These are phyloP conservation scores for Xylariaceae sp. DNA, from an alignment of 2,329 filamentous ascomycete genomes.

Conservation along the genomic window DNA sequence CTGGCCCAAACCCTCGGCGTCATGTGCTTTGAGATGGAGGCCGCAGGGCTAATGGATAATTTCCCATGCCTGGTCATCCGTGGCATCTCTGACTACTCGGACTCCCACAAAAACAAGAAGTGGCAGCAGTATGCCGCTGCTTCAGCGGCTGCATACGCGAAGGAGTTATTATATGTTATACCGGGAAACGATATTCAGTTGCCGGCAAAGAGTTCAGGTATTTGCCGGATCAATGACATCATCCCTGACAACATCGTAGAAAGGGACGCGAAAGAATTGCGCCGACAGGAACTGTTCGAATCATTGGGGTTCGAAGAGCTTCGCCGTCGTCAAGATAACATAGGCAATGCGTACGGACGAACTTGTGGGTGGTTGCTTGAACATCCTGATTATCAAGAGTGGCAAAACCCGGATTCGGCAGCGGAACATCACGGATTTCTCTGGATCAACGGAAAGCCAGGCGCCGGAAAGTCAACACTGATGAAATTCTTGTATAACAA, in stretches of 20 bases:
- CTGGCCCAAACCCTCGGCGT: not conserved
- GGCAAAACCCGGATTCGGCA: conserved; percentile 28
- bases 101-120: not conserved
- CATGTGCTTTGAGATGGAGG: conserved; percentile 13
- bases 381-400: conserved; percentile 29
- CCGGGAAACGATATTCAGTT: not conserved
- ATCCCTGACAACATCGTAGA: not conserved
- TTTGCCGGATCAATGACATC: not conserved
- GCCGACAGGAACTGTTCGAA: conserved; percentile 5
- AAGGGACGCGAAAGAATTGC: not conserved
- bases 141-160: not conserved
- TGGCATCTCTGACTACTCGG: not conserved
- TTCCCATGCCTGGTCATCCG: not conserved
- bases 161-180: not conserved
- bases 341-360: conserved; percentile 17
- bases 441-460: conserved; percentile 45
- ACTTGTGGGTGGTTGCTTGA: conserved; percentile 25
- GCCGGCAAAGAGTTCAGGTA: not conserved
- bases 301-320: conserved; percentile 20
- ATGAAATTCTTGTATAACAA: conserved; percentile 34
- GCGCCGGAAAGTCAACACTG: conserved; percentile 41
- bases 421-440: conserved; percentile 35
- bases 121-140: not conserved
- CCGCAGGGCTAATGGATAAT: no score
- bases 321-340: conserved; percentile 10